Percentiles rank a stretch among this genome's conserved stretches.
phyloP scores from a whole-genome alignment of 257 asterid genomes.

The Hygrophila difformis region DNA sequence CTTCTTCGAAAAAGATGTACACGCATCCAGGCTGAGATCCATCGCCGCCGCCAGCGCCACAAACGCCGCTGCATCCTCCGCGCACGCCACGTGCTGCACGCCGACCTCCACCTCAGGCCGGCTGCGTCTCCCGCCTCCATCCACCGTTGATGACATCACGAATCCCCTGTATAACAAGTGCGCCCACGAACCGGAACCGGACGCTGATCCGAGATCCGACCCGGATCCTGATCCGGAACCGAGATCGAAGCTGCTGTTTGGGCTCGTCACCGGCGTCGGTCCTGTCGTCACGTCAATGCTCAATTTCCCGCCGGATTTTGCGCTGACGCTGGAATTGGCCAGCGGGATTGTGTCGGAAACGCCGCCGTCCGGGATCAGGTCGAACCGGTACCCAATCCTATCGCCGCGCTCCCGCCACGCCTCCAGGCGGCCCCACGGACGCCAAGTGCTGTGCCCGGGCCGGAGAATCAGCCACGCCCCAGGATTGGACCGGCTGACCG shows the following conservation, averaged over 20 bases:
- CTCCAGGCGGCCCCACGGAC: constrained; percentile 97
- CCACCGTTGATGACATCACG: constrained; percentile 82
- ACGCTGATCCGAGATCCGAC: constrained; percentile 38
- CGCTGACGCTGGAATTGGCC: constrained; percentile 49
- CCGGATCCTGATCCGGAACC: constrained; percentile 63
- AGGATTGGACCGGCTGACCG: constrained; percentile 77
- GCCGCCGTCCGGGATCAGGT: constrained; percentile 77
- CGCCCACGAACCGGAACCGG: constrained; percentile 89
- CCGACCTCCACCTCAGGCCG: constrained; percentile 91
- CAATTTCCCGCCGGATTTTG: constrained; percentile 62
- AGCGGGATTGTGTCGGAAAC: constrained; percentile 60
- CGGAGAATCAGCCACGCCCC: constrained; percentile 98
- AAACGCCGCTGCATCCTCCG: constrained; percentile 95
- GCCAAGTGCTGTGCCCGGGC: constrained; percentile 77
- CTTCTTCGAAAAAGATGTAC: constrained; percentile 60
- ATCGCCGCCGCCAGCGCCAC: constrained; percentile 96
- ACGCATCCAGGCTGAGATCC: constrained; percentile 94
- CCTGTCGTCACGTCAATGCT: constrained; percentile 70
- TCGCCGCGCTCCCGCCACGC: constrained; percentile 67
- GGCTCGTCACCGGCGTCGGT: constrained; percentile 66
- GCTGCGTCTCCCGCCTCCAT: constrained; percentile 60
- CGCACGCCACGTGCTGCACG: constrained; percentile 81
- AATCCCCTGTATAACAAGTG: constrained; percentile 67
- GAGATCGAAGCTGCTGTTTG: constrained; percentile 79
- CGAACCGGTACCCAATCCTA: constrained; percentile 80